A percentile compares a stretch with the other conserved stretches of the same genome.
phyloP scores from a whole-genome alignment of 2,329 filamentous ascomycete genomes.

The Sarocladiaceae sp. region DNA sequence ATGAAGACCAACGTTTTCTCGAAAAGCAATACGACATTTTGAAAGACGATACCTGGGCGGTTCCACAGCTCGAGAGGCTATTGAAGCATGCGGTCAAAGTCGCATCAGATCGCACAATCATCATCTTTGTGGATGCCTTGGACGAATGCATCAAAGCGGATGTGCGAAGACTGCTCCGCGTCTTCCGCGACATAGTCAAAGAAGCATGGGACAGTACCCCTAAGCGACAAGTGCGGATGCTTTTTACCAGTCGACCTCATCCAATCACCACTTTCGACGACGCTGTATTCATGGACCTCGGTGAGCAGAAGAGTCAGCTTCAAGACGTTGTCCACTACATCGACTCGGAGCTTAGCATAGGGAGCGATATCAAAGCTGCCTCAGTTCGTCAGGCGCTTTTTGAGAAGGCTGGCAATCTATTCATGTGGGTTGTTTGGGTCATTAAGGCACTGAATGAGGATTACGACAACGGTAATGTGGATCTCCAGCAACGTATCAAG shows the following conservation, averaged over 20 bases:
- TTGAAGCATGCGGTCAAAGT: not conserved
- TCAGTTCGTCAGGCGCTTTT: not conserved
- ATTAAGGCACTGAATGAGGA: constrained; percentile 34
- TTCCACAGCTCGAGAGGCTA: not conserved
- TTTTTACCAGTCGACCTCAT: not conserved
- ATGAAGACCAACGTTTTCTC: too few relatives aligned
- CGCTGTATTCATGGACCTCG: not conserved
- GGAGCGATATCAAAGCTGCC: constrained; percentile 9
- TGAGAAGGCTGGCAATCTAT: constrained; percentile 14
- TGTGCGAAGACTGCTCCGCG: not conserved
- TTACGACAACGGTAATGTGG: constrained; percentile 16
- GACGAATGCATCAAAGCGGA: constrained; percentile 23
- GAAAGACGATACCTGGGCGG: too few relatives aligned
- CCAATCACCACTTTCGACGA: not conserved
- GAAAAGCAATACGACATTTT: too few relatives aligned
- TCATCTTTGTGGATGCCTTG: constrained; percentile 22
- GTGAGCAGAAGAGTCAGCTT: not conserved
- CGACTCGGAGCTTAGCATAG: not conserved
- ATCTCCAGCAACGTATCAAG: constrained; percentile 21
- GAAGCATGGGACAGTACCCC: not conserved
- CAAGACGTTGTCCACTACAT: not conserved
- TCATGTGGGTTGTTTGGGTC: constrained; percentile 37
- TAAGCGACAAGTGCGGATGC: not conserved
- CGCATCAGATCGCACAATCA: not conserved
- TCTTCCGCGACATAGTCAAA: not conserved